phyloP scores from a whole-genome alignment of 2,329 filamentous ascomycete species.

The Geosmithia flava region DNA sequence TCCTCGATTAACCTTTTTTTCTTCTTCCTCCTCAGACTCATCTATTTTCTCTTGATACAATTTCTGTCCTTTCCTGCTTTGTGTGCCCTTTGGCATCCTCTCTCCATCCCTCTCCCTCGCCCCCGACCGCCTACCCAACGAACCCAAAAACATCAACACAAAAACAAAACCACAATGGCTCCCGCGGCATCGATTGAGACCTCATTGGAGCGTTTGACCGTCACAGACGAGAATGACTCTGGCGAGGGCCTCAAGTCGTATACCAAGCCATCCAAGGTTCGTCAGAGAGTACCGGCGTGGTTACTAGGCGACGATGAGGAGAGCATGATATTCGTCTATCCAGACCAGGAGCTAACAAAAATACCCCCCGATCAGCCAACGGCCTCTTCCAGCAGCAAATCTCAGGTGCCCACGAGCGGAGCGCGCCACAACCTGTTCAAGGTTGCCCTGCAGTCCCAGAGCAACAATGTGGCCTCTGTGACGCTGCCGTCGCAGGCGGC shows the following conservation, averaged over 20 bases:
- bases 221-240: slow-evolving; percentile 76
- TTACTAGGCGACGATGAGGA: no score
- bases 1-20: neutral
- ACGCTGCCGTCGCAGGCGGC: slow-evolving; percentile 55
- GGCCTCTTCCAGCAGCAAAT: neutral
- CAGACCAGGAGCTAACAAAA: neutral
- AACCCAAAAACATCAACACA: neutral
- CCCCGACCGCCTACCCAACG: no score
- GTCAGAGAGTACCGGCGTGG: slow-evolving; percentile 3
- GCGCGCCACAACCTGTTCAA: slow-evolving; percentile 77
- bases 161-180: slow-evolving; percentile 41
- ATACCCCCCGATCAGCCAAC: neutral
- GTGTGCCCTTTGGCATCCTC: neutral
- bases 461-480: slow-evolving; percentile 52
- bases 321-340: neutral
- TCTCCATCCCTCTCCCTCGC: neutral
- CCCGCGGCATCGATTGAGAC: slow-evolving; percentile 62
- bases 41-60: neutral
- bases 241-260: slow-evolving; percentile 24
- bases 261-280: slow-evolving; percentile 63
- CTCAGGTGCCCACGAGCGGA: slow-evolving; percentile 16
- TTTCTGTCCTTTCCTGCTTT: no score
- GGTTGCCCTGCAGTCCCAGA: slow-evolving; percentile 69
- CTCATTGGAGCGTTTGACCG: slow-evolving; percentile 80
- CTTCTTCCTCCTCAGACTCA: neutral